Conservation (phyloP, 2,329 filamentous ascomycete genomes). For the Beauveria pseudobassiana region DNA sequence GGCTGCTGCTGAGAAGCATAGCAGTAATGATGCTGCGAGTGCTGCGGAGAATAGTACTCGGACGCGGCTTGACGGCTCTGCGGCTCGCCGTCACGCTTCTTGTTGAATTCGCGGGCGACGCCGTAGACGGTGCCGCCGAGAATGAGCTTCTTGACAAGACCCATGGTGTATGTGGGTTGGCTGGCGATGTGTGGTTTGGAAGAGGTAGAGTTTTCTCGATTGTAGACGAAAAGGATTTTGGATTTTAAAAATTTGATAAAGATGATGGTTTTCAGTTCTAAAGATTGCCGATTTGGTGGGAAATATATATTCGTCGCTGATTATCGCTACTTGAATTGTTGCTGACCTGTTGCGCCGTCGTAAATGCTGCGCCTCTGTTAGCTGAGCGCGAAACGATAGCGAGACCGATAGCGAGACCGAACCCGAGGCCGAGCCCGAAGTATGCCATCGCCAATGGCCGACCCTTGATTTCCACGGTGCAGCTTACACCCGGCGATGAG, state of each 20-base stretch:
- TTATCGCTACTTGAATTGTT: background rate
- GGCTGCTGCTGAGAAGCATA: background rate
- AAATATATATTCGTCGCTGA: background rate
- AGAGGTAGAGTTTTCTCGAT: background rate
- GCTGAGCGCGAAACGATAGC: background rate
- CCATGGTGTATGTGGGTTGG: background rate
- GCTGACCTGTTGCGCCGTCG: background rate
- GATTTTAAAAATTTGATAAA: background rate
- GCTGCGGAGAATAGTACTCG: background rate
- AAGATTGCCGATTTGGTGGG: background rate
- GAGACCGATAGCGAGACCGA: slow-evolving; percentile 4
- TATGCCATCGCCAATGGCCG: background rate
- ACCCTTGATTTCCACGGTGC: background rate
- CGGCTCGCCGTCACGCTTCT: slow-evolving; percentile 20
- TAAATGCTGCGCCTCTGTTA: background rate
- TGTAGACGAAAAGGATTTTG: background rate
- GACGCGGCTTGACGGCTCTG: background rate
- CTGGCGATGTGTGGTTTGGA: background rate
- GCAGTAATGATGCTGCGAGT: background rate
- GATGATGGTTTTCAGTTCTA: background rate
- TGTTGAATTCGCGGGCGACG: slow-evolving; percentile 17
- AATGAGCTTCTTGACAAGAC: slow-evolving; percentile 14
- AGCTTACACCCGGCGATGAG: background rate
- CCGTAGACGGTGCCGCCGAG: slow-evolving; percentile 21
- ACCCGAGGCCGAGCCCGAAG: background rate